phyloP scores from a whole-genome alignment of 306 rosid species.

The Amphicarpaea edgeworthii region DNA sequence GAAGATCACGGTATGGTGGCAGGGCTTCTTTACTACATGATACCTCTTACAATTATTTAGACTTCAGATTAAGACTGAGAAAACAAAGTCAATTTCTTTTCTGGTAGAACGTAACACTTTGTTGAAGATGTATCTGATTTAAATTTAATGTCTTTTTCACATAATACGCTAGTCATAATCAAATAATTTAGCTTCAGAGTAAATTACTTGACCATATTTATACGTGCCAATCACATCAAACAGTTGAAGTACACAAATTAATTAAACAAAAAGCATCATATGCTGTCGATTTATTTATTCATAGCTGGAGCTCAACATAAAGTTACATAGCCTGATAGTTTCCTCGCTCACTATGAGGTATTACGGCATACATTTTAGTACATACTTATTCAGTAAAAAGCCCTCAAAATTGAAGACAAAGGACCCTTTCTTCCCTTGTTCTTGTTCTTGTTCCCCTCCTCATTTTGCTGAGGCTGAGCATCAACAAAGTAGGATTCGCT shows the following conservation, averaged over 20 bases:
- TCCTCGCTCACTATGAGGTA: not conserved
- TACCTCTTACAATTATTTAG: too few species aligned
- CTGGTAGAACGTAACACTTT: too few species aligned
- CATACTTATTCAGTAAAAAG: conserved; percentile 38
- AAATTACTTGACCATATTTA: too few species aligned
- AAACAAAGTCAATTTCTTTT: too few species aligned
- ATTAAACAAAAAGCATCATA: not conserved
- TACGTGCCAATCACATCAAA: too few species aligned
- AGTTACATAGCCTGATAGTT: not conserved
- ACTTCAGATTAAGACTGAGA: too few species aligned
- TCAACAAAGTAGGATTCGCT: conserved; percentile 48
- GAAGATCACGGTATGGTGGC: too few species aligned
- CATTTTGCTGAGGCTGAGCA: conserved; percentile 33
- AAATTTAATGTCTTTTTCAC: too few species aligned
- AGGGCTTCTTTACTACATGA: too few species aligned
- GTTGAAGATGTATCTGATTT: too few species aligned
- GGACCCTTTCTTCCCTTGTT: not conserved
- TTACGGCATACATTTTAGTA: not conserved
- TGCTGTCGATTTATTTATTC: conserved; percentile 26
- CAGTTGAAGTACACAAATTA: not conserved
- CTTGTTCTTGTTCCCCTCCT: not conserved
- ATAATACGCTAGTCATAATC: too few species aligned
- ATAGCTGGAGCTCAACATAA: conserved; percentile 1
- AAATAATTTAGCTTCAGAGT: too few species aligned
- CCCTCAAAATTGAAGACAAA: conserved; percentile 37